These are phyloP conservation scores for Xylariaceae sp. DNA, from an alignment of 2,329 filamentous ascomycete species.

Conservation along the genomic window DNA sequence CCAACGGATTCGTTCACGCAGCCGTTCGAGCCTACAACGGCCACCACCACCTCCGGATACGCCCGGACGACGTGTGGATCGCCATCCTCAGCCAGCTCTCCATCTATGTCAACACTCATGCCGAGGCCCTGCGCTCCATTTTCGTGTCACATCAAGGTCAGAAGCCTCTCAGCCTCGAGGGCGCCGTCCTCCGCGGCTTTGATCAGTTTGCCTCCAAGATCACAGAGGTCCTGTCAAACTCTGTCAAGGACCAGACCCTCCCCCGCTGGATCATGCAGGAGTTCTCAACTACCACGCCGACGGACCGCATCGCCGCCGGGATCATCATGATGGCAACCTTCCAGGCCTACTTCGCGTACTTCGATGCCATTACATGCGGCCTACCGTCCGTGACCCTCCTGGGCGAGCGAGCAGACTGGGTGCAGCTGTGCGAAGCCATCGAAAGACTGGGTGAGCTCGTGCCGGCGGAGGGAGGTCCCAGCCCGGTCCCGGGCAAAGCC, in stretches of 20 bases:
- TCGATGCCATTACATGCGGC: slow-evolving; percentile 29
- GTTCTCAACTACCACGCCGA: slow-evolving; percentile 42
- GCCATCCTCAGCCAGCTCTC: slow-evolving; percentile 41
- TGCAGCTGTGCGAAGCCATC: slow-evolving; percentile 11
- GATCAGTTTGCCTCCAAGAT: background rate
- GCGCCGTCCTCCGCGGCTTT: slow-evolving; percentile 1
- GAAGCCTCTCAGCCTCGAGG: slow-evolving; percentile 13
- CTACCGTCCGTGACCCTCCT: slow-evolving; percentile 45
- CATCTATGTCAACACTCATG: slow-evolving; percentile 37
- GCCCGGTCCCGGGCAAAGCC: too few species aligned
- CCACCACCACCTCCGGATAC: slow-evolving; percentile 37
- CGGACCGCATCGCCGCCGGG: slow-evolving; percentile 34
- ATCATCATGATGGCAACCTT: slow-evolving; percentile 45
- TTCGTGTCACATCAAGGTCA: slow-evolving; percentile 36
- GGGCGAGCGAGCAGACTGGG: slow-evolving; percentile 40
- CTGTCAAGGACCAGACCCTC: slow-evolving; percentile 33
- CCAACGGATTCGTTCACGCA: slow-evolving; percentile 30
- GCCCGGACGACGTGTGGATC: slow-evolving; percentile 47
- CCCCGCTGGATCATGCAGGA: slow-evolving; percentile 41
- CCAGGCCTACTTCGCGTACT: slow-evolving; percentile 40
- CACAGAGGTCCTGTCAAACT: slow-evolving; percentile 12
- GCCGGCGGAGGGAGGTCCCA: too few species aligned
- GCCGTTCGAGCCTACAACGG: slow-evolving; percentile 32
- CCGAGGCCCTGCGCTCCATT: slow-evolving; percentile 32
- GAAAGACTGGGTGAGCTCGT: background rate